phyloP scores from a whole-genome alignment of 2,329 filamentous ascomycete genomes.

The Sclerotinia glacialis region DNA sequence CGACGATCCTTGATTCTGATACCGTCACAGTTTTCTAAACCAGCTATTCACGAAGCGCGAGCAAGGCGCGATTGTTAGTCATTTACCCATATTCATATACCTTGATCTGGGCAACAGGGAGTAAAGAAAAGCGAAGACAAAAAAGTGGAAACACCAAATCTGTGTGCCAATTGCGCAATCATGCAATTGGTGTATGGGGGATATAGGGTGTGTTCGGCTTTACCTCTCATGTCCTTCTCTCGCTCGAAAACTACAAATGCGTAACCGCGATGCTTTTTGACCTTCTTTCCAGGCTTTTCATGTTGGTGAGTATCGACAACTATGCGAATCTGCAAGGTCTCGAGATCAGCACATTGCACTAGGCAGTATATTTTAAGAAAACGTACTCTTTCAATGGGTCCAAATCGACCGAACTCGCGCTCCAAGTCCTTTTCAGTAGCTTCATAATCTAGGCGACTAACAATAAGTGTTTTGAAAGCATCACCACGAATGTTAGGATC shows the following conservation, averaged over 20 bases:
- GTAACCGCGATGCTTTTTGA: conserved; percentile 83
- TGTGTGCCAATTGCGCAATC: conserved; percentile 43
- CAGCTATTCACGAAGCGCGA: conserved; percentile 68
- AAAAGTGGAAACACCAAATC: conserved; percentile 42
- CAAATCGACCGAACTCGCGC: conserved; percentile 88
- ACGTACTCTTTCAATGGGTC: conserved; percentile 84
- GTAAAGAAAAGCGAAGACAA: conserved; percentile 40
- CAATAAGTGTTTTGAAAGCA: conserved; percentile 91
- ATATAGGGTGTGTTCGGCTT: conserved; percentile 46
- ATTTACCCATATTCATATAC: conserved; percentile 56
- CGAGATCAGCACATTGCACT: conserved; percentile 22
- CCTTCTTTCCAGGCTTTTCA: conserved; percentile 71
- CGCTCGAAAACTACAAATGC: conserved; percentile 96
- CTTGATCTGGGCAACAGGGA: conserved; percentile 39
- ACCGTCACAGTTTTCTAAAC: conserved; percentile 80
- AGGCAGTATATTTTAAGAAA: not conserved
- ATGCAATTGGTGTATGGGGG: conserved; percentile 37
- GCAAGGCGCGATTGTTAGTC: conserved; percentile 66
- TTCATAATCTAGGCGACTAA: conserved; percentile 85
- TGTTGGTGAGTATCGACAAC: conserved; percentile 71
- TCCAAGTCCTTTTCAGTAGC: conserved; percentile 87
- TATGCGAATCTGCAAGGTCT: conserved; percentile 69
- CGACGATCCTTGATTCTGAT: conserved; percentile 89
- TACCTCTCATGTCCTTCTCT: conserved; percentile 99
- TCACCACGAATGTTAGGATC: conserved; percentile 90